A percentile compares a stretch with the other conserved stretches of the same genome.
phyloP scores from a whole-genome alignment of 2,329 filamentous ascomycete genomes.

The Huntiella decipiens region DNA sequence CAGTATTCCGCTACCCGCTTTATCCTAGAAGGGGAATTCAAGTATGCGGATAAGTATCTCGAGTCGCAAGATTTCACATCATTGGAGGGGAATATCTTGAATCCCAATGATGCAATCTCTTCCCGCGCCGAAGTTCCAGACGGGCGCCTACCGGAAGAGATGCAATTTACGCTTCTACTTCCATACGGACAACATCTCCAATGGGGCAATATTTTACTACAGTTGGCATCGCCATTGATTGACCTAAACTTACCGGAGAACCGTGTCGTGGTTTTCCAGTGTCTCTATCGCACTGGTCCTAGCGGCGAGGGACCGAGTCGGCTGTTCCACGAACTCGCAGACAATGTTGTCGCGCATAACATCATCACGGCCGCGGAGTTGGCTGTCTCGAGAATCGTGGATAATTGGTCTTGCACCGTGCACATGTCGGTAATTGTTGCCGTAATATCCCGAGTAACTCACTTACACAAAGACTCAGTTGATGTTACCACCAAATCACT shows the following conservation, averaged over 20 bases:
- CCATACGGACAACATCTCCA: slow-evolving; percentile 29
- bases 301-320: background rate
- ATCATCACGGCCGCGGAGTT: slow-evolving; percentile 17
- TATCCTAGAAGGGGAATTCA: too few species aligned
- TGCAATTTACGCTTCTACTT: slow-evolving; percentile 29
- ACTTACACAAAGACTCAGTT: background rate
- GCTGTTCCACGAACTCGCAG: slow-evolving; percentile 15
- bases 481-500: too few species aligned
- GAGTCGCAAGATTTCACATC: too few species aligned
- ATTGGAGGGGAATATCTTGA: background rate
- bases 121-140: slow-evolving; percentile 27
- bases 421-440: slow-evolving; percentile 22
- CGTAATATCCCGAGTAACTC: slow-evolving; percentile 24
- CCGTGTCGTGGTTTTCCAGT: slow-evolving; percentile 28
- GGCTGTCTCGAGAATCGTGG: slow-evolving; percentile 19
- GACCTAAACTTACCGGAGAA: slow-evolving; percentile 32
- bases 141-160: slow-evolving; percentile 32
- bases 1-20: too few species aligned
- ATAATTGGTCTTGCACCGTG: slow-evolving; percentile 32
- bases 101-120: slow-evolving; percentile 34
- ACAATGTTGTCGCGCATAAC: slow-evolving; percentile 16
- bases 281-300: slow-evolving; percentile 28
- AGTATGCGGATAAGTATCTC: too few species aligned
- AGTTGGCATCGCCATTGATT: slow-evolving; percentile 28
- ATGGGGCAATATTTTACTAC: slow-evolving; percentile 35